Evolutionary conservation across 345 rosid genomes (phyloP), one percentile per base, ranked within the genome.

Genomic region (thale cress (Arabidopsis thaliana)): DNA sequence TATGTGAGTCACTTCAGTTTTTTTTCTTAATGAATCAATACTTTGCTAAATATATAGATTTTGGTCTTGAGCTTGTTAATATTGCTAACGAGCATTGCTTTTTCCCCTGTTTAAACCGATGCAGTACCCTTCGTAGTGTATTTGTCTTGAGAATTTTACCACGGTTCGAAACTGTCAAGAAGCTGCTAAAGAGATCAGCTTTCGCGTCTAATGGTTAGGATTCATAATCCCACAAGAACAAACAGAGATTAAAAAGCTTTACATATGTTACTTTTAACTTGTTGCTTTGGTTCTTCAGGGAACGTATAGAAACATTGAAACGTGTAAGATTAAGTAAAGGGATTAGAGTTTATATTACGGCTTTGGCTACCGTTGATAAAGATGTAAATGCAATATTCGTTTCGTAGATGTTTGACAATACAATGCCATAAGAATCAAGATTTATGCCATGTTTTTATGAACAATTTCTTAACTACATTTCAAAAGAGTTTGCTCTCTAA

Each of bases 81-180:
- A 9, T 58, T 66, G 42, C 45, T 38, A 37, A 75, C 3, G 1
- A 41, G 68, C 12, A 4, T 45, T 14, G 49, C 33, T 13, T 30
- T 69, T 40, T 10, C 2, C 3, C 7, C 7, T 59, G 72, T 58
- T 69, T 33, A 34, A 79, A 52, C 25, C 51, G 7, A 16, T 81
- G 79, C 89, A 89, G 97, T 88, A 84, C 92, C 96, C 46, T 87
- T 89, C 44, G 79, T 89, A 38, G 67, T 86, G 71, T 88, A 84
- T 73, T 85, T 89, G 50, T 70, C 86, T 74, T 89, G 88, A 88
- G 72, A 65, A 34, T 72, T 42, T 65, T 55, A 50, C 53, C 23
- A 11, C 6, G 16, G 71, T 55, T 37, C 1, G 38, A 48, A 23
- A 34, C 28, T 59, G 16, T 60, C 56, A 59, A 45, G 75, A 63